These are phyloP conservation scores for Cymbopogon citratus DNA, from an alignment of 176 grass and related monocot species.

Conservation along the genomic window DNA sequence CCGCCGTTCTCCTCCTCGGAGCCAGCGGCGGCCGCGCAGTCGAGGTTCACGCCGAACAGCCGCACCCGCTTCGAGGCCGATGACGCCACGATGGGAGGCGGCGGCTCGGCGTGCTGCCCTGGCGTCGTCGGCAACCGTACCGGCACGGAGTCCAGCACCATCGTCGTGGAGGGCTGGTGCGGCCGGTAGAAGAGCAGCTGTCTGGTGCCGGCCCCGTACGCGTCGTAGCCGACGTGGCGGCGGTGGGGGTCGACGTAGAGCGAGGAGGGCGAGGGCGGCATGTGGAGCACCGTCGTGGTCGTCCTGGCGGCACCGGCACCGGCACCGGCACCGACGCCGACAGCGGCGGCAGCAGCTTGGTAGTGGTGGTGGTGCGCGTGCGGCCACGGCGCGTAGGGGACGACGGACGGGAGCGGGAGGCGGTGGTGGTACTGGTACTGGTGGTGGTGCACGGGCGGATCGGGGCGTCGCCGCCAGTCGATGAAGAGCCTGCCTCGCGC, in stretches of 20 bases:
- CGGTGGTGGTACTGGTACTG: neutral
- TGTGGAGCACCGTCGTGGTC: conserved; percentile 33
- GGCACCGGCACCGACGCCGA: no score
- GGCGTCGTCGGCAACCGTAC: conserved; percentile 10
- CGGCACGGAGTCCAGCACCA: conserved; percentile 75
- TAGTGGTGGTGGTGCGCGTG: neutral
- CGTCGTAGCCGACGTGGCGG: conserved; percentile 13
- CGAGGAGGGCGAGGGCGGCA: conserved; percentile 31
- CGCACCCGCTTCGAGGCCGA: conserved; percentile 66
- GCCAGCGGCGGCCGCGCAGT: conserved; percentile 36
- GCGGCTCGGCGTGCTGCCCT: conserved; percentile 23
- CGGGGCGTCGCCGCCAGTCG: conserved; percentile 74
- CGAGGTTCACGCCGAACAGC: conserved; percentile 92
- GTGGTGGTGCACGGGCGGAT: conserved; percentile 7
- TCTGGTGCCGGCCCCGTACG: neutral
- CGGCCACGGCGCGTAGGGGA: conserved; percentile 35
- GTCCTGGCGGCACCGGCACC: conserved; percentile 1
- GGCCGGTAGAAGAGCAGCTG: conserved; percentile 55
- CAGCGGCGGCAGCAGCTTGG: neutral
- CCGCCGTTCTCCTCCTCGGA: conserved; percentile 13
- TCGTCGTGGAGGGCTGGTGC: conserved; percentile 1
- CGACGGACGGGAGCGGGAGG: conserved; percentile 26
- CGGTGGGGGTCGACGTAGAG: conserved; percentile 33
- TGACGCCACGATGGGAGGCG: conserved; percentile 1
- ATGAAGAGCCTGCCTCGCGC: conserved; percentile 71